These are phyloP conservation scores for Termitomyces sp. DNA, from an alignment of 1,284 basidiomycete species.

Conservation along the genomic window DNA sequence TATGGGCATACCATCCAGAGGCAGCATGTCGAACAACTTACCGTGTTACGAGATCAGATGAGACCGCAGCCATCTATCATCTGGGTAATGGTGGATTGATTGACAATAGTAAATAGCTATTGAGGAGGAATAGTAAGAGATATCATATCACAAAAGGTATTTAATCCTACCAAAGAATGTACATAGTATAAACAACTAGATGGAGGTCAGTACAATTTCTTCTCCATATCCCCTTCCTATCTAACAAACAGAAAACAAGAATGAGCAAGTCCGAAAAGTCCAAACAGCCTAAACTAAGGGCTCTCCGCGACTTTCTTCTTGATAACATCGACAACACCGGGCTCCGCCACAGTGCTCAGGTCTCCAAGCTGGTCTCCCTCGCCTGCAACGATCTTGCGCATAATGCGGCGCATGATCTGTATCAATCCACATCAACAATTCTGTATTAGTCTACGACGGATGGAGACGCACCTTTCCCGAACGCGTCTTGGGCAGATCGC, in stretches of 20 bases:
- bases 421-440: not conserved
- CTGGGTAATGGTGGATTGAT: too few species aligned
- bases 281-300: not conserved
- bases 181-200: not conserved
- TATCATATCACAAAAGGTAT: not conserved
- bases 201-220: not conserved
- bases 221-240: not conserved
- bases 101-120: too few species aligned
- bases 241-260: not conserved
- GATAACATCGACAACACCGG: conserved; percentile 74
- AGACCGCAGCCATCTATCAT: too few species aligned
- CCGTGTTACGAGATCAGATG: too few species aligned
- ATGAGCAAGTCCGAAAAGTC: not conserved
- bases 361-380: conserved; percentile 94
- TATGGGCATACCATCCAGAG: too few species aligned
- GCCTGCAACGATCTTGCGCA: conserved; percentile 92
- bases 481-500: conserved; percentile 92
- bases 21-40: too few species aligned
- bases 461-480: conserved; percentile 79
- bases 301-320: conserved; percentile 64
- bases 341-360: conserved; percentile 86
- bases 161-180: not conserved
- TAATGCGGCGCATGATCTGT: conserved; percentile 87
- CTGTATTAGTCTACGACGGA: not conserved
- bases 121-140: too few species aligned